Percentiles rank a stretch among this genome's conserved stretches.
These are phyloP conservation scores for Oligophagozyma castellii DNA, from an alignment of 1,139 yeast species.

Conservation along the genomic window DNA sequence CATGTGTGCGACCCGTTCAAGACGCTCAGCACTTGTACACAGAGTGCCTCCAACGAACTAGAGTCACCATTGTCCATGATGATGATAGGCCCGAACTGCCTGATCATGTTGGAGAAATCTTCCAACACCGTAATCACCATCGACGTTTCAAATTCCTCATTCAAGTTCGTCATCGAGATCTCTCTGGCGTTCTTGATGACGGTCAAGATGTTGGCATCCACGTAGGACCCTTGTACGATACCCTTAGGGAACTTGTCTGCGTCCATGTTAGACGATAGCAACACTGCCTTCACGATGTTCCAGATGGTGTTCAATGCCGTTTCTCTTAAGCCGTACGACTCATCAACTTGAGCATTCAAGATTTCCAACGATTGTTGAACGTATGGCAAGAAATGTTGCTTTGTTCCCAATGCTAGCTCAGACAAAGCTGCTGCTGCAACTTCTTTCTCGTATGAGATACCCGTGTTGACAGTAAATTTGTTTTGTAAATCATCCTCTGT, in stretches of 20 bases:
- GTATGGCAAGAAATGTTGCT: constrained; percentile 63
- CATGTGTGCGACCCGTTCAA: constrained; percentile 73
- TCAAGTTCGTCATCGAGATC: constrained; percentile 47
- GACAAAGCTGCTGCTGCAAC: constrained; percentile 89
- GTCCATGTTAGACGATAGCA: constrained; percentile 45
- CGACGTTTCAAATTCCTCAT: constrained; percentile 68
- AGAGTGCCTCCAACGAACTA: constrained; percentile 47
- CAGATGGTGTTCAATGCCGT: constrained; percentile 74
- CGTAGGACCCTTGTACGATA: constrained; percentile 49
- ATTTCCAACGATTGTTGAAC: constrained; percentile 58
- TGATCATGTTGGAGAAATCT: constrained; percentile 55
- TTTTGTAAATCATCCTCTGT: constrained; percentile 46
- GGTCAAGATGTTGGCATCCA: constrained; percentile 41
- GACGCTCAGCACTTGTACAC: constrained; percentile 56
- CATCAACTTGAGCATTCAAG: constrained; percentile 61
- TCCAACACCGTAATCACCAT: constrained; percentile 75
- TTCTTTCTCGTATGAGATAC: constrained; percentile 93
- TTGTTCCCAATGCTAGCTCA: constrained; percentile 79
- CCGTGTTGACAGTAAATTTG: constrained; percentile 78
- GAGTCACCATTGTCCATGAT: constrained; percentile 53
- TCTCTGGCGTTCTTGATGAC: constrained; percentile 56
- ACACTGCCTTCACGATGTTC: constrained; percentile 59
- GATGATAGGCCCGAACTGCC: constrained; percentile 57
- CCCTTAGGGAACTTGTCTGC: constrained; percentile 54
- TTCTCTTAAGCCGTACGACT: constrained; percentile 85